phyloP scores from a whole-genome alignment of 2,329 filamentous ascomycete genomes.

The Colletotrichum coccodes region DNA sequence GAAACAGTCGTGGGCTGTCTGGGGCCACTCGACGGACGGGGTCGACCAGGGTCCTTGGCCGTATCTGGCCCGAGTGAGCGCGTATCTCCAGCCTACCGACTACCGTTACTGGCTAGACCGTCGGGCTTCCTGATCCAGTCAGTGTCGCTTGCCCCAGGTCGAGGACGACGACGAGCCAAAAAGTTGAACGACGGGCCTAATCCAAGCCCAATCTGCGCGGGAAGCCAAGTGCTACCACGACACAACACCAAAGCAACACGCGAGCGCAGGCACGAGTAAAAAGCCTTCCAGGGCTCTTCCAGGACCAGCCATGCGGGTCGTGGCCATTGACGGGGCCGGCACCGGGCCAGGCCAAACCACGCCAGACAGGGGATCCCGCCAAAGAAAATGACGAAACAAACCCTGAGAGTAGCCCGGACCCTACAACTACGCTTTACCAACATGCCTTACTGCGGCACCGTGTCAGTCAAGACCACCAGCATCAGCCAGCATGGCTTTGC shows the following conservation, averaged over 20 bases:
- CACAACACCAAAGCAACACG: constrained; percentile 8
- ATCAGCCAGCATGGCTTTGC: background rate
- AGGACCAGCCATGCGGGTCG: constrained; percentile 29
- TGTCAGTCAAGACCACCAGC: background rate
- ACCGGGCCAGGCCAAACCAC: constrained; percentile 15
- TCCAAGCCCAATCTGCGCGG: background rate
- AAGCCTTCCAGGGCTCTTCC: constrained; percentile 8
- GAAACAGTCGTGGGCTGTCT: constrained; percentile 15
- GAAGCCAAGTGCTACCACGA: constrained; percentile 9
- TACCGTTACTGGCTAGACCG: constrained; percentile 2
- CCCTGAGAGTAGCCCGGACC: constrained; percentile 23
- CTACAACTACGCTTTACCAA: background rate
- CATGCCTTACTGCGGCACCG: background rate
- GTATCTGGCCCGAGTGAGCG: constrained; percentile 1
- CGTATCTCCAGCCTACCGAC: constrained; percentile 10
- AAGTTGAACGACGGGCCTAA: background rate
- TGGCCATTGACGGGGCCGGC: constrained; percentile 18
- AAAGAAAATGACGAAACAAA: constrained; percentile 25
- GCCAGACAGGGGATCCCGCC: constrained; percentile 30
- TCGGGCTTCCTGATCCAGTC: constrained; percentile 8
- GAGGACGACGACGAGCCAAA: background rate
- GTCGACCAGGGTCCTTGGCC: constrained; percentile 26
- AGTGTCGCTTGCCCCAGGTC: background rate
- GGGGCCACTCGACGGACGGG: constrained; percentile 22
- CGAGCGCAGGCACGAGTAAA: constrained; percentile 6